These are phyloP conservation scores for Russula abietina DNA, from an alignment of 768 basidiomycete genomes.

Conservation along the genomic window DNA sequence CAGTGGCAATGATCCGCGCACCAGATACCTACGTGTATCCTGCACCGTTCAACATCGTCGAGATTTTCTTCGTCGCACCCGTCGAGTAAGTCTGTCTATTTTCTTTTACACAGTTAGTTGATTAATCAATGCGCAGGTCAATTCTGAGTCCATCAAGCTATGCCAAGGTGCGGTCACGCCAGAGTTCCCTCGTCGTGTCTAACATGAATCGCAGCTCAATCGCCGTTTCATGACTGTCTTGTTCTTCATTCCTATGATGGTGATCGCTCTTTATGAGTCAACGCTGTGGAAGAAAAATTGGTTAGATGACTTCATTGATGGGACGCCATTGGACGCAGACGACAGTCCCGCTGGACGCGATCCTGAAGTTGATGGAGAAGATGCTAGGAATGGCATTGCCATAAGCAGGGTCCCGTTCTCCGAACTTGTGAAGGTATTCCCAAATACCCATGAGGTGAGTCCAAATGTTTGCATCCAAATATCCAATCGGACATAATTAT, in stretches of 20 bases:
- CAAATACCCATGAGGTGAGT: constrained; percentile 63
- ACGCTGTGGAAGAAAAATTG: constrained; percentile 46
- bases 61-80: constrained; percentile 73
- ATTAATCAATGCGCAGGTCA: constrained; percentile 9
- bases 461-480: constrained; percentile 10
- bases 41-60: constrained; percentile 88
- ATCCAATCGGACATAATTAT: not conserved
- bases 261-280: constrained; percentile 75
- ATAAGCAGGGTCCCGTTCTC: constrained; percentile 69
- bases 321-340: constrained; percentile 47
- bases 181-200: constrained; percentile 14
- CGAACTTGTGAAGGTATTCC: constrained; percentile 65
- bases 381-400: constrained; percentile 47
- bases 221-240: constrained; percentile 66
- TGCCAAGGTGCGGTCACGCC: constrained; percentile 40
- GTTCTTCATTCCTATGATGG: constrained; percentile 74
- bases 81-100: constrained; percentile 58
- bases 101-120: not conserved
- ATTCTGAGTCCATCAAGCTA: constrained; percentile 36
- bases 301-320: constrained; percentile 62
- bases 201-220: constrained; percentile 49
- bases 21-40: constrained; percentile 84
- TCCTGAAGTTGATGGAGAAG: constrained; percentile 53
- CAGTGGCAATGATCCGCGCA: constrained; percentile 76
- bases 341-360: constrained; percentile 51